Evolutionary conservation across 192 early-diverging fungal genomes (phyloP).

Genomic region (Haplosporangium gracile): DNA sequence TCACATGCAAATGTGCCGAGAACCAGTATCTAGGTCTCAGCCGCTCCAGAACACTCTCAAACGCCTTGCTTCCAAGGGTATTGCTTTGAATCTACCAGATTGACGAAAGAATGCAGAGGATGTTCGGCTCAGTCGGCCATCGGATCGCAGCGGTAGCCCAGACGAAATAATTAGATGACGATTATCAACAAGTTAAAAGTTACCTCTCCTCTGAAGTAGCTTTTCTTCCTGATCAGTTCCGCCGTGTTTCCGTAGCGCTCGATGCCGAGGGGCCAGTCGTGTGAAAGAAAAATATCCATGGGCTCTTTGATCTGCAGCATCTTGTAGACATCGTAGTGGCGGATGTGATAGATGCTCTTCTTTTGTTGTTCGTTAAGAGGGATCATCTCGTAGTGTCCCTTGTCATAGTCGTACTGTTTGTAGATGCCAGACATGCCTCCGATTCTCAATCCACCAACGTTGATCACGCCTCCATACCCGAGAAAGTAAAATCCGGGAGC

Average conservation of each 20-base stretch:
- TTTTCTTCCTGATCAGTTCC: slow-evolving; percentile 74
- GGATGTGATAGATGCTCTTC: slow-evolving; percentile 87
- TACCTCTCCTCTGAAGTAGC: slow-evolving; percentile 83
- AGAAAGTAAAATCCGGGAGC: slow-evolving; percentile 94
- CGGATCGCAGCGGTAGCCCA: no score
- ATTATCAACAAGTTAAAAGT: not conserved
- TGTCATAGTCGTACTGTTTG: slow-evolving; percentile 69
- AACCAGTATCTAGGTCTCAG: slow-evolving; percentile 94
- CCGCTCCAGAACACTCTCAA: slow-evolving; percentile 77
- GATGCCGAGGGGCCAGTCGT: slow-evolving; percentile 96
- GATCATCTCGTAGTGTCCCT: slow-evolving; percentile 81
- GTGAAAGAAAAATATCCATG: slow-evolving; percentile 92
- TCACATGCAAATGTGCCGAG: slow-evolving; percentile 94
- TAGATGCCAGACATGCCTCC: slow-evolving; percentile 96
- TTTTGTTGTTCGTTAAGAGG: slow-evolving; percentile 80
- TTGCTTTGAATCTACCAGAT: slow-evolving; percentile 70
- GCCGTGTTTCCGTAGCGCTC: slow-evolving; percentile 80
- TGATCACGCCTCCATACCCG: slow-evolving; percentile 88
- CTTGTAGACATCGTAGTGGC: slow-evolving; percentile 87
- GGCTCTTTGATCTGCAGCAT: slow-evolving; percentile 79
- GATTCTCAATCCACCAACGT: slow-evolving; percentile 91
- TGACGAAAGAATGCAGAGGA: not conserved
- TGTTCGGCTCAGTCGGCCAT: not conserved
- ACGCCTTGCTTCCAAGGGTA: slow-evolving; percentile 82
- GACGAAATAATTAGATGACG: not conserved